A percentile compares a stretch with the other conserved stretches of the same genome.
These are phyloP conservation scores for Hebeloma cylindrosporum DNA, from an alignment of 768 basidiomycete genomes.

Conservation along the genomic window DNA sequence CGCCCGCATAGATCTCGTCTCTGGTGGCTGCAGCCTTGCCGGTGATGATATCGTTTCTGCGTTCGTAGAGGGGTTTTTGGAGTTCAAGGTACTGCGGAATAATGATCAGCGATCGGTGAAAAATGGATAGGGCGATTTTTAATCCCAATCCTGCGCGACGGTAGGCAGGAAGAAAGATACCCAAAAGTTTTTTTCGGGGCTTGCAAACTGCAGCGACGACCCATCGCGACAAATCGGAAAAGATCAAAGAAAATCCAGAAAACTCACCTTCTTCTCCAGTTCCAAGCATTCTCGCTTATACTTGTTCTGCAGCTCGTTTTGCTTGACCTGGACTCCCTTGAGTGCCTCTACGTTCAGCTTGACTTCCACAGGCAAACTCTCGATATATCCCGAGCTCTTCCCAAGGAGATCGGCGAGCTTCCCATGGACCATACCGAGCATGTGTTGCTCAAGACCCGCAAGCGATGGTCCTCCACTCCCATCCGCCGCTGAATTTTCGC, in stretches of 20 bases:
- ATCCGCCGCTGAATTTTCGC: slow-evolving; percentile 49
- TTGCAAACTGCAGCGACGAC: neutral
- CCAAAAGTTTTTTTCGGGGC: too few species aligned
- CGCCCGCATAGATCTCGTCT: slow-evolving; percentile 84
- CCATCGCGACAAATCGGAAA: slow-evolving; percentile 5
- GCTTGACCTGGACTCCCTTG: slow-evolving; percentile 92
- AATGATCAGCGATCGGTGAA: slow-evolving; percentile 8
- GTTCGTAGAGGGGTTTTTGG: slow-evolving; percentile 83
- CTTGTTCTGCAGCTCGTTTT: slow-evolving; percentile 87
- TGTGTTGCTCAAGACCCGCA: slow-evolving; percentile 53
- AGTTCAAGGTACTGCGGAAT: slow-evolving; percentile 66
- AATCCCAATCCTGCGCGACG: too few species aligned
- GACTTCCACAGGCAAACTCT: slow-evolving; percentile 77
- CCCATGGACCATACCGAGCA: slow-evolving; percentile 86
- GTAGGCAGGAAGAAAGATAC: too few species aligned
- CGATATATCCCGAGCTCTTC: slow-evolving; percentile 93
- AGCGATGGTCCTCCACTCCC: slow-evolving; percentile 37
- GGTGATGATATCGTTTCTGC: slow-evolving; percentile 80
- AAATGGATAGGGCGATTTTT: neutral
- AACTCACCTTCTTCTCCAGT: slow-evolving; percentile 88
- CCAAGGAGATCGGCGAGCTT: slow-evolving; percentile 85
- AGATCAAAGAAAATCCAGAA: slow-evolving; percentile 10
- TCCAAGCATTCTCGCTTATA: slow-evolving; percentile 95
- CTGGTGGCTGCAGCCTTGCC: slow-evolving; percentile 70
- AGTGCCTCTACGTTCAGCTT: slow-evolving; percentile 87